Percentiles rank a stretch among this genome's conserved stretches.
Evolutionary conservation across 805 yeast genomes (phyloP).

Genomic region (Isabelozyma rhagii): DNA sequence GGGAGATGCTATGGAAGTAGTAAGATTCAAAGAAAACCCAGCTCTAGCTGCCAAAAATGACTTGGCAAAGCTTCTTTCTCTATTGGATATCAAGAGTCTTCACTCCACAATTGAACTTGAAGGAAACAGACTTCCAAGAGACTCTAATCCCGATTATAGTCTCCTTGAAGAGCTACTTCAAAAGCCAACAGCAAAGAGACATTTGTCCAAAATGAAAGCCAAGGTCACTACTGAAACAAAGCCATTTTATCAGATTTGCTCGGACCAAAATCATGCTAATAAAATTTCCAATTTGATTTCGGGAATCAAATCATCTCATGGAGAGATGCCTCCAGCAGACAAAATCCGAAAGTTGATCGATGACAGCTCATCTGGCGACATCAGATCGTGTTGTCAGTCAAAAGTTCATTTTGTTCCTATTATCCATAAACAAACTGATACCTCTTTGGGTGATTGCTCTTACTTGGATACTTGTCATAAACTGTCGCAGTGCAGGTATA

Average conservation of each 20-base stretch:
- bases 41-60: neutral
- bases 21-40: neutral
- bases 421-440: constrained; percentile 56
- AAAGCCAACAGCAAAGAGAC: constrained; percentile 37
- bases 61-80: neutral
- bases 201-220: constrained; percentile 38
- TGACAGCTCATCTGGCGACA: neutral
- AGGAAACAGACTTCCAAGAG: neutral
- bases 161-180: constrained; percentile 17
- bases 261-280: constrained; percentile 33
- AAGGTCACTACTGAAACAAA: constrained; percentile 31
- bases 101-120: neutral
- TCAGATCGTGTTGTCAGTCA: constrained; percentile 15
- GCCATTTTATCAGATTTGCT: constrained; percentile 53
- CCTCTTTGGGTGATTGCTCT: constrained; percentile 81
- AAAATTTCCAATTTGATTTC: constrained; percentile 14
- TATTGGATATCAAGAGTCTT: neutral
- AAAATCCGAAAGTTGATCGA: neutral
- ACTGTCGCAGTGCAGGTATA: constrained; percentile 71
- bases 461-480: constrained; percentile 93
- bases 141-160: constrained; percentile 1
- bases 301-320: neutral
- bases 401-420: constrained; percentile 30
- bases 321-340: neutral
- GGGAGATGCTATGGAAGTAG: neutral